phyloP scores from a whole-genome alignment of 1,139 yeast genomes.

The Blastobotrys elegans region DNA sequence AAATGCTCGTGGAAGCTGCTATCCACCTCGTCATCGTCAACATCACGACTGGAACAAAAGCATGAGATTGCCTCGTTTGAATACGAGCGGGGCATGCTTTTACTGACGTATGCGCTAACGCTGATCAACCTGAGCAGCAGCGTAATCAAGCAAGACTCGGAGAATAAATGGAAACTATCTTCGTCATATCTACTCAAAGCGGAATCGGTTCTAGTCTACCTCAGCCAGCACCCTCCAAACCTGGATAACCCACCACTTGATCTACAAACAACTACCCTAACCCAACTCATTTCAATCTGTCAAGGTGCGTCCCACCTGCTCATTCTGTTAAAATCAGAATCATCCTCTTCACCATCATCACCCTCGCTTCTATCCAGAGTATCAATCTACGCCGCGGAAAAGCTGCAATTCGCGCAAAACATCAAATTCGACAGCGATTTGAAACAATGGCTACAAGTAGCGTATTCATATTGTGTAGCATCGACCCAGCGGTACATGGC shows the following conservation, averaged over 20 bases:
- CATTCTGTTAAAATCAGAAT: constrained; percentile 25
- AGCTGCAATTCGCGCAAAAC: constrained; percentile 29
- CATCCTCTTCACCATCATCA: constrained; percentile 16
- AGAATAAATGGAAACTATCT: constrained; percentile 30
- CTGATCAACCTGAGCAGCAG: constrained; percentile 24
- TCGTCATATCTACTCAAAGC: constrained; percentile 29
- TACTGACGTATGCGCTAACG: constrained; percentile 31
- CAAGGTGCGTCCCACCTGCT: constrained; percentile 32
- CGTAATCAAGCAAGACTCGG: constrained; percentile 14
- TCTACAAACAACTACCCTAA: constrained; percentile 26
- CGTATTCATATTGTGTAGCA: constrained; percentile 28
- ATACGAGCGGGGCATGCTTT: constrained; percentile 30
- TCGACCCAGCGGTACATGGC: constrained; percentile 32
- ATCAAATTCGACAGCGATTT: constrained; percentile 19
- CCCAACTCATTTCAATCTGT: constrained; percentile 25
- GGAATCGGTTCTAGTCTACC: constrained; percentile 27
- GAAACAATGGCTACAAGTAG: constrained; percentile 28
- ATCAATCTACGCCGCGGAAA: constrained; percentile 34
- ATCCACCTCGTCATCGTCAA: neutral
- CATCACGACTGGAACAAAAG: constrained; percentile 20
- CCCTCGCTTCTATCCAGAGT: constrained; percentile 31
- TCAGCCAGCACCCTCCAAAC: constrained; percentile 22
- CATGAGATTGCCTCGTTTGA: constrained; percentile 27
- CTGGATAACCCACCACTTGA: constrained; percentile 22
- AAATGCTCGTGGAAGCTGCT: constrained; percentile 32